phyloP scores from a whole-genome alignment of 306 rosid genomes.

The Inga laurina region DNA sequence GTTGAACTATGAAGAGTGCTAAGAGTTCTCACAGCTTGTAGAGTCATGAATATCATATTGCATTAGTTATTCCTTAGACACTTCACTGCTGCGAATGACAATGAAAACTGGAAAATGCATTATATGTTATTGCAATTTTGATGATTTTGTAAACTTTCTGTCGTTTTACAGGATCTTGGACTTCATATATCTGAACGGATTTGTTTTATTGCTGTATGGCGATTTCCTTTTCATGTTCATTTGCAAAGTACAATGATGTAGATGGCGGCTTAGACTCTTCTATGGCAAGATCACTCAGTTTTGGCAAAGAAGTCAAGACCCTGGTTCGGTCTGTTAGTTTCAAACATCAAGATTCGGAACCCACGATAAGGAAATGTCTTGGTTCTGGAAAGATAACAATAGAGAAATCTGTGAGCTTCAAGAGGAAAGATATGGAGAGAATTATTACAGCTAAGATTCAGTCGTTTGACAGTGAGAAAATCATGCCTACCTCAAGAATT shows the following conservation, averaged over 20 bases:
- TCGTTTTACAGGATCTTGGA: slow-evolving; percentile 38
- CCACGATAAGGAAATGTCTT: slow-evolving; percentile 41
- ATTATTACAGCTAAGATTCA: slow-evolving; percentile 34
- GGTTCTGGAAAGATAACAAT: slow-evolving; percentile 51
- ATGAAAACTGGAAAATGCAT: background rate
- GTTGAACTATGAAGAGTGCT: background rate
- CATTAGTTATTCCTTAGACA: background rate
- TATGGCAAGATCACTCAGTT: background rate
- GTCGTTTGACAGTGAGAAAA: slow-evolving; percentile 35
- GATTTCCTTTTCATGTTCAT: slow-evolving; percentile 19
- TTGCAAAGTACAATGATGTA: slow-evolving; percentile 1
- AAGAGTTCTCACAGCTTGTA: background rate
- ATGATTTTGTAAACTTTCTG: slow-evolving; percentile 5
- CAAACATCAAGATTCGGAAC: slow-evolving; percentile 48
- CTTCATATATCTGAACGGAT: slow-evolving; percentile 4
- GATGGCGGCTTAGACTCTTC: slow-evolving; percentile 1
- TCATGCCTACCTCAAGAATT: slow-evolving; percentile 12
- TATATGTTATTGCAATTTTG: background rate
- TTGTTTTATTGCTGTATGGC: background rate
- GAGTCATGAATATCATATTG: background rate
- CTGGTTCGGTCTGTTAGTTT: slow-evolving; percentile 39
- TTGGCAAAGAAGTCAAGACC: background rate
- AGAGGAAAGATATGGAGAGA: slow-evolving; percentile 46
- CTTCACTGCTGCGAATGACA: background rate
- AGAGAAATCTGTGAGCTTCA: slow-evolving; percentile 59